Evolutionary conservation across 2,329 filamentous ascomycete genomes (phyloP).

Genomic region (Elsinoe necatrix): DNA sequence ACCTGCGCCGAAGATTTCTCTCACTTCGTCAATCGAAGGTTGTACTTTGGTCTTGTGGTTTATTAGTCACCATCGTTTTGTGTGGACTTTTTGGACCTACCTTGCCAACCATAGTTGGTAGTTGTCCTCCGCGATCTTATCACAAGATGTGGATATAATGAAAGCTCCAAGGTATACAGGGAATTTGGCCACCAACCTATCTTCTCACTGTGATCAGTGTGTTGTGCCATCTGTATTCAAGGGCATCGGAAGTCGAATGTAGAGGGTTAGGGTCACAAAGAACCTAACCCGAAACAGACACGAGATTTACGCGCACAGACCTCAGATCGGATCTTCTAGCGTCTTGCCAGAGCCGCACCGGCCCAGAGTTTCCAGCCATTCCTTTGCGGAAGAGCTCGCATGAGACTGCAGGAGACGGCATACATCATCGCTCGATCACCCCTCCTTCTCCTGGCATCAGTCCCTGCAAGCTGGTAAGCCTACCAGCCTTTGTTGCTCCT

Average conservation of each 20-base stretch:
- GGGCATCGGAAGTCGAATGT: neutral
- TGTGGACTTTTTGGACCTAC: neutral
- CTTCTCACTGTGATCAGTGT: neutral
- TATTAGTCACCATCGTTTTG: conserved; percentile 1
- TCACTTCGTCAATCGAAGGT: conserved; percentile 54
- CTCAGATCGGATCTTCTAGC: neutral
- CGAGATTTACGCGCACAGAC: neutral
- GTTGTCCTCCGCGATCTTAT: too few relatives aligned
- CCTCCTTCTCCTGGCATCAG: neutral
- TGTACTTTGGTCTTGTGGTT: conserved; percentile 39
- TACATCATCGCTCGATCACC: conserved; percentile 11
- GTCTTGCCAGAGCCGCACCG: neutral
- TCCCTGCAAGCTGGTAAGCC: neutral
- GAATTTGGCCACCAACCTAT: too few relatives aligned
- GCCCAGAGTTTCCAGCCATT: neutral
- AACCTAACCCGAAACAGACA: neutral
- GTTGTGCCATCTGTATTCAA: neutral
- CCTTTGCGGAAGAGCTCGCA: neutral
- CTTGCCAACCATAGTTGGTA: conserved; percentile 16
- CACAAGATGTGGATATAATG: too few relatives aligned
- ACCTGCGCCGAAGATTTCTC: conserved; percentile 46
- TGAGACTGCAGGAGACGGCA: conserved; percentile 14
- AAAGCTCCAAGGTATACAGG: neutral
- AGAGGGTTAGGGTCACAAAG: neutral
- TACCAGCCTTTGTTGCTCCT: neutral